Percentiles rank a stretch among this genome's conserved stretches.
These are phyloP conservation scores for Gleditsia sinensis DNA, from an alignment of 306 rosid species.

Conservation along the genomic window DNA sequence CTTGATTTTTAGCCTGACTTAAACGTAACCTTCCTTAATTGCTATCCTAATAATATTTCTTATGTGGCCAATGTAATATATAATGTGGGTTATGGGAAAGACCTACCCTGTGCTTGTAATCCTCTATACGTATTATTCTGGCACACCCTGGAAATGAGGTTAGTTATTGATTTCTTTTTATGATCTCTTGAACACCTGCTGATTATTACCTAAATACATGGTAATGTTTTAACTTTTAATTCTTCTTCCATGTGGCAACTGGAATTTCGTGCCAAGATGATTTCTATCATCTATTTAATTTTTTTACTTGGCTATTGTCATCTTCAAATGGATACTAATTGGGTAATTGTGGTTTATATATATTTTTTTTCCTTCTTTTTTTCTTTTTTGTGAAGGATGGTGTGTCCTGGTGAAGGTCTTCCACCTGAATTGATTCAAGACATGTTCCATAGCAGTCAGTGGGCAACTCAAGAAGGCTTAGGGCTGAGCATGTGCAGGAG, in stretches of 20 bases:
- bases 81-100: background rate
- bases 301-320: slow-evolving; percentile 12
- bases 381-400: slow-evolving; percentile 62
- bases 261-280: slow-evolving; percentile 1
- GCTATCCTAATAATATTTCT: background rate
- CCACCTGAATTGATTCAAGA: slow-evolving; percentile 90
- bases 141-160: background rate
- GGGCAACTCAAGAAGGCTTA: slow-evolving; percentile 90
- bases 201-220: slow-evolving; percentile 5
- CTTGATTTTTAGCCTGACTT: background rate
- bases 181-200: slow-evolving; percentile 21
- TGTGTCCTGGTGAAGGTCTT: slow-evolving; percentile 96
- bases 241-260: background rate
- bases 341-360: background rate
- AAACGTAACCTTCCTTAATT: background rate
- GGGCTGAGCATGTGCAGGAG: slow-evolving; percentile 96
- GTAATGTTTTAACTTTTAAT: background rate
- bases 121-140: slow-evolving; percentile 17
- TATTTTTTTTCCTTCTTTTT: background rate
- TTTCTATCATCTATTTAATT: slow-evolving; percentile 3
- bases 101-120: background rate
- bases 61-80: background rate
- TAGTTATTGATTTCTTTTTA: background rate
- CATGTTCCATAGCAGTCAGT: slow-evolving; percentile 81
- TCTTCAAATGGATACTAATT: slow-evolving; percentile 8